Conservation (phyloP, 495 filamentous ascomycete species). For the Aspergillus wentii region DNA sequence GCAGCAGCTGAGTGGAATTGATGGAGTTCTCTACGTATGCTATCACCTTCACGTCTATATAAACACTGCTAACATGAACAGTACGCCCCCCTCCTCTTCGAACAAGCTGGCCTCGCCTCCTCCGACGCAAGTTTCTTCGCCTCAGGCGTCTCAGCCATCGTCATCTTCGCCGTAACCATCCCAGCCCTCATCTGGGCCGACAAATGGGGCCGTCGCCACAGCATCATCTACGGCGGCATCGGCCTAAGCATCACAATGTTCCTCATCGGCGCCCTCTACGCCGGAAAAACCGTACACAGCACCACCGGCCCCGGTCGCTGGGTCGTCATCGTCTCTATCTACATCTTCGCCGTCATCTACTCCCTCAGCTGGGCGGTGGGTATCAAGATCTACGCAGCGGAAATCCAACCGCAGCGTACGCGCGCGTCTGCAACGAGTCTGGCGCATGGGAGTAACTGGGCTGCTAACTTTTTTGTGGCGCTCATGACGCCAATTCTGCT, state of each 20-base stretch:
- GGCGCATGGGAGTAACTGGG: conserved; percentile 47
- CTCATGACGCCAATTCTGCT: conserved; percentile 60
- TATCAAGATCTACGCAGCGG: conserved; percentile 48
- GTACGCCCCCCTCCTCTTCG: conserved; percentile 51
- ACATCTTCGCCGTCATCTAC: conserved; percentile 37
- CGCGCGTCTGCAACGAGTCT: conserved; percentile 46
- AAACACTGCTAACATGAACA: conserved; percentile 8
- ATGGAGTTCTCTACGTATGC: conserved; percentile 49
- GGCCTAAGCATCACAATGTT: conserved; percentile 42
- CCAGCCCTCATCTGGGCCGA: conserved; percentile 52
- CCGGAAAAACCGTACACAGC: conserved; percentile 39
- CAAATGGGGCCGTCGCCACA: conserved; percentile 54
- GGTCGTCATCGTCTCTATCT: conserved; percentile 40
- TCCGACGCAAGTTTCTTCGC: conserved; percentile 48
- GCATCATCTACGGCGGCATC: conserved; percentile 51
- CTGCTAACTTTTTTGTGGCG: conserved; percentile 59
- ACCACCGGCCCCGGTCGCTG: conserved; percentile 43
- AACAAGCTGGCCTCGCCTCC: conserved; percentile 47
- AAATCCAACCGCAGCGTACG: conserved; percentile 53
- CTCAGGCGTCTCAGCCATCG: conserved; percentile 48
- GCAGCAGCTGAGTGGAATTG: conserved; percentile 45
- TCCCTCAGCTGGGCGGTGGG: conserved; percentile 49
- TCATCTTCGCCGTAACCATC: conserved; percentile 45
- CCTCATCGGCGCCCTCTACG: conserved; percentile 49
- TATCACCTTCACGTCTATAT: background rate